These are phyloP conservation scores for Linum trigynum DNA, from an alignment of 345 rosid genomes.

Conservation along the genomic window DNA sequence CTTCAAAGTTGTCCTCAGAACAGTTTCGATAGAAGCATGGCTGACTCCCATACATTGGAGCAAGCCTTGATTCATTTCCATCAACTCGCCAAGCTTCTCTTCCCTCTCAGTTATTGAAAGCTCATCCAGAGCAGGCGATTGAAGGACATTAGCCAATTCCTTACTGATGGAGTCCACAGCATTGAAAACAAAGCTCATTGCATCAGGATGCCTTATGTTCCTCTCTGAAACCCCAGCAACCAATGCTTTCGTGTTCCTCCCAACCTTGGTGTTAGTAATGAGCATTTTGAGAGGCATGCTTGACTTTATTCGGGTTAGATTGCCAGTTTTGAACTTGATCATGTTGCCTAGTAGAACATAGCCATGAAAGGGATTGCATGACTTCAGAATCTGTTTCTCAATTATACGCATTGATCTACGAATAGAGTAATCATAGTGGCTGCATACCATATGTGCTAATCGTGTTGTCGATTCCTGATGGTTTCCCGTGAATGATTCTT, in stretches of 20 bases:
- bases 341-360: slow-evolving; percentile 51
- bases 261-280: slow-evolving; percentile 80
- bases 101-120: slow-evolving; percentile 44
- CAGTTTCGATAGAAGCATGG: slow-evolving; percentile 71
- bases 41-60: slow-evolving; percentile 91
- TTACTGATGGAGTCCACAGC: slow-evolving; percentile 78
- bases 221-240: slow-evolving; percentile 88
- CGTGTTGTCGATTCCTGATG: slow-evolving; percentile 95
- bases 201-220: slow-evolving; percentile 52
- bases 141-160: slow-evolving; percentile 50
- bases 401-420: no score
- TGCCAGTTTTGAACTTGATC: slow-evolving; percentile 78
- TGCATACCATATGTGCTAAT: slow-evolving; percentile 85
- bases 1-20: slow-evolving; percentile 59
- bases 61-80: slow-evolving; percentile 91
- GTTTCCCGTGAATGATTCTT: slow-evolving; percentile 86
- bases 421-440: background rate
- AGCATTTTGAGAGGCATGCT: slow-evolving; percentile 68
- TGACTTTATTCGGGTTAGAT: slow-evolving; percentile 47
- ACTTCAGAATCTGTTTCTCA: no score
- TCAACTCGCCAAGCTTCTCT: slow-evolving; percentile 63
- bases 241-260: slow-evolving; percentile 81
- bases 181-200: slow-evolving; percentile 59
- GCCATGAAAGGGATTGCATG: background rate
- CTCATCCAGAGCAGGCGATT: slow-evolving; percentile 41